These are phyloP conservation scores for Mycena rosella DNA, from an alignment of 768 basidiomycete genomes.

Conservation along the genomic window DNA sequence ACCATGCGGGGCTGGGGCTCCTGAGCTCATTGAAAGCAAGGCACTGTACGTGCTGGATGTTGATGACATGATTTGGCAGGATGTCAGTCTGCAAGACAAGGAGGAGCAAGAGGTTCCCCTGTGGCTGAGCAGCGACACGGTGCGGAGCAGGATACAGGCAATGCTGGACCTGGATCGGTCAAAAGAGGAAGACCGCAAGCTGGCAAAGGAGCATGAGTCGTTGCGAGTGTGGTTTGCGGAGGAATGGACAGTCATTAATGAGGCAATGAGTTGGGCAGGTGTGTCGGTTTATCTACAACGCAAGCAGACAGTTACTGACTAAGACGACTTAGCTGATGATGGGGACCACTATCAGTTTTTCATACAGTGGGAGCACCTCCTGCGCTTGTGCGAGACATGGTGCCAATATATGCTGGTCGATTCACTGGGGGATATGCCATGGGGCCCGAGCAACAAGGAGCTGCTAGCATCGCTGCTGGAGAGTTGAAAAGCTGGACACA, in stretches of 20 bases:
- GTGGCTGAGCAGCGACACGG: neutral
- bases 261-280: slow-evolving; percentile 17
- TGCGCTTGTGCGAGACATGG: too few species aligned
- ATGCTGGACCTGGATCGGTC: neutral
- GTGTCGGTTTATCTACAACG: neutral
- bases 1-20: slow-evolving; percentile 40
- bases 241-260: slow-evolving; percentile 11
- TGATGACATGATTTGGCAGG: slow-evolving; percentile 53
- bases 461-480: too few species aligned
- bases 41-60: slow-evolving; percentile 50
- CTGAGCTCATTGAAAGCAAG: slow-evolving; percentile 38
- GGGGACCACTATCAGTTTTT: too few species aligned
- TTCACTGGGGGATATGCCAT: too few species aligned
- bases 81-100: too few species aligned
- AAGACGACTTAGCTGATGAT: too few species aligned
- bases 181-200: neutral
- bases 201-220: slow-evolving; percentile 26
- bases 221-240: slow-evolving; percentile 31
- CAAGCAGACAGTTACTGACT: too few species aligned
- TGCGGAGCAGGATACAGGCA: neutral
- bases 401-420: too few species aligned
- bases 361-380: too few species aligned
- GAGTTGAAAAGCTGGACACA: too few species aligned
- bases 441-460: too few species aligned
- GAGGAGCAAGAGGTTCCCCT: neutral